These are phyloP conservation scores for Cladosporium sp. DNA, from an alignment of 2,329 filamentous ascomycete genomes.

Conservation along the genomic window DNA sequence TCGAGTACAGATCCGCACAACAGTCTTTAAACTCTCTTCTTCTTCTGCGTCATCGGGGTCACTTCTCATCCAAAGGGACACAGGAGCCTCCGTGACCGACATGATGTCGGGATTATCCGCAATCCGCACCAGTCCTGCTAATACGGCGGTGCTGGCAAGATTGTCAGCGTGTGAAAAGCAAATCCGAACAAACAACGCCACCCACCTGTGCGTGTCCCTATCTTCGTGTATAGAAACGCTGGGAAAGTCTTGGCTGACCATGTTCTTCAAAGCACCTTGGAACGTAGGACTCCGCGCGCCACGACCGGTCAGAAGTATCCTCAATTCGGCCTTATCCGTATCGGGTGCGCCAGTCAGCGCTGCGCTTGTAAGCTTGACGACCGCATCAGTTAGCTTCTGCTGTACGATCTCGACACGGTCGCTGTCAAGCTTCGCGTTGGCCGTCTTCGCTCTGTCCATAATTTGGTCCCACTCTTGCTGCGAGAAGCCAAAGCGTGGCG, in stretches of 20 bases:
- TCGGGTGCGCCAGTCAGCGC: not conserved
- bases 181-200: no score
- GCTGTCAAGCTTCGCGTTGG: not conserved
- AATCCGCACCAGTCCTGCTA: not conserved
- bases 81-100: not conserved
- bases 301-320: not conserved
- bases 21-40: not conserved
- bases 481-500: not conserved
- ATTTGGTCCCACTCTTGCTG: not conserved
- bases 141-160: not conserved
- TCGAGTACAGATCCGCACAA: not conserved
- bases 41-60: not conserved
- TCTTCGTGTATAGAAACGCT: not conserved
- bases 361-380: no score
- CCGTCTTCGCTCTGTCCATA: not conserved
- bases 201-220: not conserved
- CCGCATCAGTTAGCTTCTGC: not conserved
- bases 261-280: not conserved
- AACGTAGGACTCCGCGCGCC: not conserved
- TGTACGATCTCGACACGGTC: not conserved
- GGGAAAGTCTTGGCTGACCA: not conserved
- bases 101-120: not conserved
- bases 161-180: no score
- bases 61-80: constrained; percentile 1
- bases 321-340: no score